Evolutionary conservation across 75 land plant species (phyloP).

Genomic region (Selaginella tamariscina): DNA sequence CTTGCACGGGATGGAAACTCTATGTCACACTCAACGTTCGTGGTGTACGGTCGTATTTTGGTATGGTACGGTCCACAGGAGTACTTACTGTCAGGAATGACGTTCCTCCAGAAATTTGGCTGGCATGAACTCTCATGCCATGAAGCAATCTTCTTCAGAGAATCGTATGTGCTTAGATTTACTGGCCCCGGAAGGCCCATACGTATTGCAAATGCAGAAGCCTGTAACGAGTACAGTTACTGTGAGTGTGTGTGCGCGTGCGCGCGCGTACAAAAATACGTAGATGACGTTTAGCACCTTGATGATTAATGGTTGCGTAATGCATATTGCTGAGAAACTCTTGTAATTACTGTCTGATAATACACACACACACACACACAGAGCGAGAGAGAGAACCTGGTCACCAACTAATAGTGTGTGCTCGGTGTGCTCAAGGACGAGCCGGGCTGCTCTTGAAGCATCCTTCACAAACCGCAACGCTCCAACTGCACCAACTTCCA

Average conservation of each 20-base stretch:
- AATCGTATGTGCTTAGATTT: conserved; percentile 74
- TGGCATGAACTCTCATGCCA: conserved; percentile 68
- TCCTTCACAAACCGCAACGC: conserved; percentile 73
- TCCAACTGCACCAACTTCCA: conserved; percentile 97
- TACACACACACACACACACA: no score
- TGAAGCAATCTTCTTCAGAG: conserved; percentile 50
- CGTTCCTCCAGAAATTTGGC: conserved; percentile 83
- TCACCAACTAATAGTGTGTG: conserved; percentile 95
- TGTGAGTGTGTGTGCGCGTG: no score
- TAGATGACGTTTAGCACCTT: no score
- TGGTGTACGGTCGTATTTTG: neutral
- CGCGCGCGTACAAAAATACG: no score
- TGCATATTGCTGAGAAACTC: no score
- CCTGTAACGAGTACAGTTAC: no score
- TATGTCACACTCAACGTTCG: conserved; percentile 5
- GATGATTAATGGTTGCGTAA: no score
- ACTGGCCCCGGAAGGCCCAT: conserved; percentile 89
- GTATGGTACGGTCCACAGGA: conserved; percentile 73
- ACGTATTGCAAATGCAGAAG: conserved; percentile 71
- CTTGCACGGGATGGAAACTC: conserved; percentile 15
- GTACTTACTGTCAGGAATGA: conserved; percentile 39
- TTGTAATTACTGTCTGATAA: no score
- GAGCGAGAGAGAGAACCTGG: no score
- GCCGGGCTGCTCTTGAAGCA: conserved; percentile 69
- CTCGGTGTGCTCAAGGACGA: conserved; percentile 72